These are phyloP conservation scores for Podospora pseudocomata DNA, from an alignment of 495 filamentous ascomycete genomes.

Conservation along the genomic window DNA sequence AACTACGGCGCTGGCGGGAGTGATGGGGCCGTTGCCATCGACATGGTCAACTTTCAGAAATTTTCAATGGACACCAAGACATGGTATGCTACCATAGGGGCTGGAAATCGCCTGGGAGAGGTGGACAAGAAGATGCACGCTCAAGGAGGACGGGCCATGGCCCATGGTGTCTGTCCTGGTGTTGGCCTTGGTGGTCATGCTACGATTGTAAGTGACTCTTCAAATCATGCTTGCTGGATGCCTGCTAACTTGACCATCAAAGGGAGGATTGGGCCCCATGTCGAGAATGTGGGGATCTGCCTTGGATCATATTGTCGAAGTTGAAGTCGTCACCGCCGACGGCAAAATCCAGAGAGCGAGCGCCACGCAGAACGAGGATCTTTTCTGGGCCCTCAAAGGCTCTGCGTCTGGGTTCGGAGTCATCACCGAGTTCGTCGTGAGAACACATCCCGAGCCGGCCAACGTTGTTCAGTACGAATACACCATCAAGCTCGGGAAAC, in stretches of 20 bases:
- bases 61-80: constrained; percentile 53
- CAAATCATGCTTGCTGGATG: no score
- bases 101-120: constrained; percentile 60
- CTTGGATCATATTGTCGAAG: constrained; percentile 52
- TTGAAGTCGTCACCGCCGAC: constrained; percentile 60
- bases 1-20: constrained; percentile 44
- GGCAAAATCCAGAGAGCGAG: constrained; percentile 54
- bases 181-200: constrained; percentile 72
- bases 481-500: constrained; percentile 42
- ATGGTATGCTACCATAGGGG: constrained; percentile 60
- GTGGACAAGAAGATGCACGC: constrained; percentile 56
- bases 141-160: constrained; percentile 59
- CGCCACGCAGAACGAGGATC: constrained; percentile 48
- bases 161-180: constrained; percentile 62
- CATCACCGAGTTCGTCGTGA: constrained; percentile 60
- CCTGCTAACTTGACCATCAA: background rate
- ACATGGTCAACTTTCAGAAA: constrained; percentile 53
- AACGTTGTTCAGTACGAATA: constrained; percentile 51
- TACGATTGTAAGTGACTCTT: constrained; percentile 43
- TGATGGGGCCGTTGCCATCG: constrained; percentile 55
- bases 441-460: constrained; percentile 55
- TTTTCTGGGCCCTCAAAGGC: constrained; percentile 59
- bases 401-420: constrained; percentile 62
- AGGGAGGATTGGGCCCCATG: constrained; percentile 52
- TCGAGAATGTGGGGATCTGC: constrained; percentile 55